These are phyloP conservation scores for Aureobasidium uvarum DNA, from an alignment of 2,329 filamentous ascomycete genomes.

Conservation along the genomic window DNA sequence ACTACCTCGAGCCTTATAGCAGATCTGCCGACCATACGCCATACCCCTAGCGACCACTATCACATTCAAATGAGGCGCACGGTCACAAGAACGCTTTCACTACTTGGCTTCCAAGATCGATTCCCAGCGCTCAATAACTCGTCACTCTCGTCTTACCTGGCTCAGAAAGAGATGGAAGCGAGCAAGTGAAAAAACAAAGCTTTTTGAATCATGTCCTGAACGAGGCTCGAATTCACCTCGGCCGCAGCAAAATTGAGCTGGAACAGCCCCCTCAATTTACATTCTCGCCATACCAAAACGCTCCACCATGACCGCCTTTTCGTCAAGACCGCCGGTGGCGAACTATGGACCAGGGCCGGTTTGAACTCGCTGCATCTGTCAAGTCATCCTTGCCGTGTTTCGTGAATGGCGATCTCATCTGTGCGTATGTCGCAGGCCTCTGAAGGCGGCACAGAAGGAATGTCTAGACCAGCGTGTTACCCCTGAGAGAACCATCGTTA, in stretches of 20 bases:
- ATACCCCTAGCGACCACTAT: not conserved
- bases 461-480: not conserved
- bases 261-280: not conserved
- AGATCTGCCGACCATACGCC: constrained; percentile 12
- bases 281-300: not conserved
- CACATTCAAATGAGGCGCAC: constrained; percentile 3
- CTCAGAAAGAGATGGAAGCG: not conserved
- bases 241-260: not conserved
- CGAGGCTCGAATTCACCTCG: not conserved
- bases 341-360: not conserved
- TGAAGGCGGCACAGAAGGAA: not conserved
- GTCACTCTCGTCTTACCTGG: constrained; percentile 8
- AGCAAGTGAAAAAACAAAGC: not conserved
- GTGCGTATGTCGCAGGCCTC: constrained; percentile 4
- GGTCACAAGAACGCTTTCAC: constrained; percentile 12
- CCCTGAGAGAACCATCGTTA: not conserved
- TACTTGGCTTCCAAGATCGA: not conserved
- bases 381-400: not conserved
- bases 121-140: not conserved
- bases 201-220: not conserved
- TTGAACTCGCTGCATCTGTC: not conserved
- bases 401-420: not conserved
- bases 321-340: not conserved
- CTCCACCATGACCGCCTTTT: not conserved
- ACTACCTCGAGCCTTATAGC: constrained; percentile 8